phyloP scores from a whole-genome alignment of 1,139 yeast species.

The Meyerozyma sp. region DNA sequence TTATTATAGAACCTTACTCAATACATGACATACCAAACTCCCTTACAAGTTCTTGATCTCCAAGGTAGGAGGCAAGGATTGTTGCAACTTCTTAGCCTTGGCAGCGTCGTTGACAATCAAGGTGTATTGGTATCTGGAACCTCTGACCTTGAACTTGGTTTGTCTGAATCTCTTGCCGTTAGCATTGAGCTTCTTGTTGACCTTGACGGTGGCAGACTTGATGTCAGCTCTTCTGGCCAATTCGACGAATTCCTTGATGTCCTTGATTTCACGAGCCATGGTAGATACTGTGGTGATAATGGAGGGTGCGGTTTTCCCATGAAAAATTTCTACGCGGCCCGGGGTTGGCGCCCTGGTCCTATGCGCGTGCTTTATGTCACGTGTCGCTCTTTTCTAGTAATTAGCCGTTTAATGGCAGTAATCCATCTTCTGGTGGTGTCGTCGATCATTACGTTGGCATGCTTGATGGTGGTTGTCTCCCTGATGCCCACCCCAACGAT shows the following conservation, averaged over 20 bases:
- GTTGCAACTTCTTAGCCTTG: conserved; percentile 97
- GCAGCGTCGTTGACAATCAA: conserved; percentile 93
- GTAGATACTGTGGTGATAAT: background rate
- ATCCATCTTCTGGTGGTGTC: conserved; percentile 77
- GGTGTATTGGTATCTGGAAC: conserved; percentile 91
- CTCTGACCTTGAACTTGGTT: conserved; percentile 99
- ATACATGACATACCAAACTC: conserved; percentile 1
- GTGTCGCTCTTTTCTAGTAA: conserved; percentile 27
- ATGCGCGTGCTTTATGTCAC: background rate
- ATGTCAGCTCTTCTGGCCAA: conserved; percentile 98
- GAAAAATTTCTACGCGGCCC: background rate
- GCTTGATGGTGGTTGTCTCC: conserved; percentile 52
- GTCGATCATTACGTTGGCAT: conserved; percentile 75
- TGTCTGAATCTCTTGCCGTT: conserved; percentile 85
- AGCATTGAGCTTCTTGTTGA: conserved; percentile 80
- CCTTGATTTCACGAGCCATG: conserved; percentile 66
- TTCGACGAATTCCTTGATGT: conserved; percentile 96
- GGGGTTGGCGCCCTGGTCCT: background rate
- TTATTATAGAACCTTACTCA: conserved; percentile 1
- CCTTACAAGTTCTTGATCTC: conserved; percentile 64
- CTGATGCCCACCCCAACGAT: conserved; percentile 78
- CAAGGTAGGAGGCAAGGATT: conserved; percentile 96
- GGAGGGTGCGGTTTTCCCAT: background rate
- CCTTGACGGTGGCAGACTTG: conserved; percentile 84
- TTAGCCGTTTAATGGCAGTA: conserved; percentile 63